phyloP scores from a whole-genome alignment of 169 alveolate genomes.

The Cryptosporidium meleagridis region DNA sequence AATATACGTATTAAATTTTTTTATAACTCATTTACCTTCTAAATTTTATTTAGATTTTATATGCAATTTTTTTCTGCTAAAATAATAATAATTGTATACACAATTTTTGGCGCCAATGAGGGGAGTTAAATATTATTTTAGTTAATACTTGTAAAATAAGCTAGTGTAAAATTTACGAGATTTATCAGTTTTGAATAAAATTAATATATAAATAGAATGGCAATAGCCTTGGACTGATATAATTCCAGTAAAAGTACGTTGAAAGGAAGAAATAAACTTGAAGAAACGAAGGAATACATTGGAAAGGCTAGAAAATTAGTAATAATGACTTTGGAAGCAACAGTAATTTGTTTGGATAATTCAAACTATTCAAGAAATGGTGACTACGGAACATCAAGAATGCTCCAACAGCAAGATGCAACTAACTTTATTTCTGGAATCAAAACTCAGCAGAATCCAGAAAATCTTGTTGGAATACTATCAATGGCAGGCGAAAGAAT shows the following conservation, averaged over 20 bases:
- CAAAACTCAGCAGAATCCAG: slow-evolving; percentile 90
- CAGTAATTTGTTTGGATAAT: slow-evolving; percentile 95
- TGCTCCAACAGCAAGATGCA: slow-evolving; percentile 90
- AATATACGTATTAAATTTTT: too few species aligned
- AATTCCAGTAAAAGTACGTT: background rate
- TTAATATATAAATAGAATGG: background rate
- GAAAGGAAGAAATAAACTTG: background rate
- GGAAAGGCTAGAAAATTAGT: background rate
- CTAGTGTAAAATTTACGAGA: background rate
- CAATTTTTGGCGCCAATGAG: background rate
- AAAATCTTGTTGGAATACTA: slow-evolving; percentile 94
- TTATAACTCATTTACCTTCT: background rate
- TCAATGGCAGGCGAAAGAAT: slow-evolving; percentile 95
- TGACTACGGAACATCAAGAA: slow-evolving; percentile 92
- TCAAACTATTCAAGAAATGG: slow-evolving; percentile 97
- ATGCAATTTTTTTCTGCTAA: background rate
- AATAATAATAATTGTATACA: background rate
- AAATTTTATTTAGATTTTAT: background rate
- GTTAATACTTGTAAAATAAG: background rate
- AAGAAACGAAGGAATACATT: background rate
- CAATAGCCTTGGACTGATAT: background rate
- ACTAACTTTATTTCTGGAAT: slow-evolving; percentile 87
- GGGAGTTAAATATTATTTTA: background rate
- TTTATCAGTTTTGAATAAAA: background rate
- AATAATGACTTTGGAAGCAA: slow-evolving; percentile 95